These are phyloP conservation scores for Salvia sclarea DNA, from an alignment of 305 asterid species.

Conservation along the genomic window DNA sequence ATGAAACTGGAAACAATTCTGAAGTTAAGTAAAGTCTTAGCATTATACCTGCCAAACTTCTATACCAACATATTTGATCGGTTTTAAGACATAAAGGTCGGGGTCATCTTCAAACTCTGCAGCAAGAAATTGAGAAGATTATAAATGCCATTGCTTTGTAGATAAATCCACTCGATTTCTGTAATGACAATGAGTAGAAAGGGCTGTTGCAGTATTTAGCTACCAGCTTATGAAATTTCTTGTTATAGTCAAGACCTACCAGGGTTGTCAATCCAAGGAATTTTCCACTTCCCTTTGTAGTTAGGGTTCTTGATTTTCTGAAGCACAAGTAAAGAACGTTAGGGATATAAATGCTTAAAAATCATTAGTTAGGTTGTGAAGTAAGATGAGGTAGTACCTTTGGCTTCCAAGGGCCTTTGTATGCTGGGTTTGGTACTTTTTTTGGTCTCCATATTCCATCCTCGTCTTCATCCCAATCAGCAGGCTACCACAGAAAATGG, in stretches of 20 bases:
- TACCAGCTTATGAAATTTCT: neutral
- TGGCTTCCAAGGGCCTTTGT: slow-evolving; percentile 29
- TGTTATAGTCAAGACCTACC: slow-evolving; percentile 42
- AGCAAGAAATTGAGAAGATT: slow-evolving; percentile 9
- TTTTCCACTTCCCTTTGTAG: slow-evolving; percentile 97
- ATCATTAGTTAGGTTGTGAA: neutral
- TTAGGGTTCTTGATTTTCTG: slow-evolving; percentile 93
- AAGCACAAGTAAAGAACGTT: neutral
- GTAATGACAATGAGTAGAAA: neutral
- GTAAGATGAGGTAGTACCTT: slow-evolving; percentile 7
- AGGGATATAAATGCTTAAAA: neutral
- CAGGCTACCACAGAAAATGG: neutral
- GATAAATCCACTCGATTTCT: neutral
- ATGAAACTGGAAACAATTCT: neutral
- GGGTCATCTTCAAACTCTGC: slow-evolving; percentile 30
- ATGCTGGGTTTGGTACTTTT: slow-evolving; percentile 26
- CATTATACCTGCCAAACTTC: slow-evolving; percentile 26
- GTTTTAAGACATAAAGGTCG: slow-evolving; percentile 26
- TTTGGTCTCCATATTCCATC: slow-evolving; percentile 18
- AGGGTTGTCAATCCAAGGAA: slow-evolving; percentile 97
- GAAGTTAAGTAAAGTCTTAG: neutral
- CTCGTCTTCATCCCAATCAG: slow-evolving; percentile 28
- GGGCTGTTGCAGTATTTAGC: neutral
- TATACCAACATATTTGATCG: slow-evolving; percentile 22
- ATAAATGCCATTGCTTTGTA: neutral